Conservation (phyloP, 164 flowering plant genomes). For the Dillenia turbinata region DNA sequence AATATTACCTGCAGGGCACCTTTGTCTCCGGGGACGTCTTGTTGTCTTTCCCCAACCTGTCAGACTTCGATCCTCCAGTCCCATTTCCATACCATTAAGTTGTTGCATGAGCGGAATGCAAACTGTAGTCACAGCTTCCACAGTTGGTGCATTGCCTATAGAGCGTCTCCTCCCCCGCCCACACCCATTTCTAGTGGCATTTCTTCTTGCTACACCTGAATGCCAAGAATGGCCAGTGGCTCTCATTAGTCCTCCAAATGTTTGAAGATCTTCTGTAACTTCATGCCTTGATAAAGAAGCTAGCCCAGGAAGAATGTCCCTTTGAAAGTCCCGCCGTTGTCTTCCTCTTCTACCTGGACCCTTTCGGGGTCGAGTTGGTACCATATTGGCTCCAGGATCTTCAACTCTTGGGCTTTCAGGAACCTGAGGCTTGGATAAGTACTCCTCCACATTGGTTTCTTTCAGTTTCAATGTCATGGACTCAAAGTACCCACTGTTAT, state of each 20-base stretch:
- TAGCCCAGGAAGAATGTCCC: slow-evolving; percentile 91
- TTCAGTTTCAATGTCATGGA: slow-evolving; percentile 60
- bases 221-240: slow-evolving; percentile 76
- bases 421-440: slow-evolving; percentile 43
- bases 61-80: slow-evolving; percentile 59
- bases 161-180: slow-evolving; percentile 54
- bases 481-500: slow-evolving; percentile 69
- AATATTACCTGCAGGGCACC: slow-evolving; percentile 62
- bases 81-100: slow-evolving; percentile 36
- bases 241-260: slow-evolving; percentile 63
- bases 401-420: slow-evolving; percentile 38
- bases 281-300: slow-evolving; percentile 83
- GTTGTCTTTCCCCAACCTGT: slow-evolving; percentile 95
- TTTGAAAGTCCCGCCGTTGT: slow-evolving; percentile 88
- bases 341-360: slow-evolving; percentile 84
- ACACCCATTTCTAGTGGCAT: slow-evolving; percentile 47
- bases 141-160: slow-evolving; percentile 14
- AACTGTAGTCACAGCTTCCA: slow-evolving; percentile 10
- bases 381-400: slow-evolving; percentile 29
- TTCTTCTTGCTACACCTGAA: slow-evolving; percentile 55
- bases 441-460: slow-evolving; percentile 65
- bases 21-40: slow-evolving; percentile 79
- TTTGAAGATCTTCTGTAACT: slow-evolving; percentile 88
- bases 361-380: slow-evolving; percentile 41
- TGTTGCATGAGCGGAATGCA: slow-evolving; percentile 34